Base-by-base conservation (phyloP, 805 yeast species). In the Blastobotrys peoriensis region DNA sequence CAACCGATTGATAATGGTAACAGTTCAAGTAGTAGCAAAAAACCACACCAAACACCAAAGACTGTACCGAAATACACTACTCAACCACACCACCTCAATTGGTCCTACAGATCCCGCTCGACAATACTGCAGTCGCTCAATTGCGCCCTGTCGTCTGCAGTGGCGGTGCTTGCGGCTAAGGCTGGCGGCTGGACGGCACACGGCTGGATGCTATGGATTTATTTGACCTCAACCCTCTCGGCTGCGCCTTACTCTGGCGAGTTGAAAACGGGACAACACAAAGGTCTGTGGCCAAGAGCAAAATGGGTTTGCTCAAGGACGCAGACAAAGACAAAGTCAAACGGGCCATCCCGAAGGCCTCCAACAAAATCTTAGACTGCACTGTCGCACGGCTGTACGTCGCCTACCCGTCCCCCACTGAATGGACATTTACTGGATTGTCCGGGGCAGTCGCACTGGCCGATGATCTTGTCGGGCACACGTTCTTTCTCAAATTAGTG, bases 401-500 rank as follows among this genome's bases (percentile, higher is more conserved):
- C 20, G 95, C 98, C 1, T 80, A 85, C 59, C 98, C 98, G 2
- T 81, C 85, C 54, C 80, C 83, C 2, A 72, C 74, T 17, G 69
- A 76, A 51, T 93, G 98, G 98, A 74, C 73, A 17, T 86, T 75
- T 66, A 91, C 98, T 0, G 98, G 96, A 0, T 67, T 93, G 13
- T 71, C 81, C 3, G 98, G 98, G 3, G 97, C 97, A 1, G 64
- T 89, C 15, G 83, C 79, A 1, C 65, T 93, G 5, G 96, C 85
- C 16, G 96, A 93, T 62, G 98, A 93, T 63, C 65, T 86, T 9
- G 96, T 93, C 1, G 98, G 98, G 2, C 91, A 91, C 63, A 87
- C 96, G 0, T 88, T 86, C 58, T 93, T 88, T 62, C 71, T 93
- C 38, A 93, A 93, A 62, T 61, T 93, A 43, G 94, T 93, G 4